Evolutionary conservation across 495 filamentous ascomycete genomes (phyloP), one percentile per base, ranked within the genome.

Genomic region (Schizothecium vesticola): DNA sequence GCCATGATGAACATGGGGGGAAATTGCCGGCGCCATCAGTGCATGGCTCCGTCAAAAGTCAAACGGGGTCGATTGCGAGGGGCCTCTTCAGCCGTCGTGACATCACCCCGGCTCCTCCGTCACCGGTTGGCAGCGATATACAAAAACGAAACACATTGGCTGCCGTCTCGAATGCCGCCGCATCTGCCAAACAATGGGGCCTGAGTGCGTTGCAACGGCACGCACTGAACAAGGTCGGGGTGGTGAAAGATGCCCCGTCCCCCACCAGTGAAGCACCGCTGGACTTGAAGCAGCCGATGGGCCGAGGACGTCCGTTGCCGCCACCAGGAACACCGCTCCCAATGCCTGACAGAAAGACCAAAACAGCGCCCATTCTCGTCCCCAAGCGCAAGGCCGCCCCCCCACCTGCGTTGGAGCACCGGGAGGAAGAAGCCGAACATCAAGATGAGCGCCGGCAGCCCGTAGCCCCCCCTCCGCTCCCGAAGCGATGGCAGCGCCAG

Each of bases 141-240:
- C 72, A 80, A 12, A 86, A 83, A 69, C 77, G 80, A 13, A 79
- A 79, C 58, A 78, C 83, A 3, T 65, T 88, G 29, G 82, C 86
- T 28, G 86, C 90, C 5, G 83, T 96, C 43, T 86, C 89, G 0
- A 88, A 88, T 58, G 92, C 89, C 4, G 91, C 92, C 19, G 89
- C 90, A 6, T 89, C 86, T 13, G 92, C 93, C 3, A 94, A 90
- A 76, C 92, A 91, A 77, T 97, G 93, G 94, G 87, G 91, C 21
- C 85, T 87, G 81, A 89, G 86, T 71, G 87, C 91, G 5, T 84
- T 94, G 62, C 86, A 87, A 61, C 86, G 88, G 55, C 83, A 86
- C 24, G 64, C 62, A 51, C 43, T 51, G 2, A 75, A 73, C 63
- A 78, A 81, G 61, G 76, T 73, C 25, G 80, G 80, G 19, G 70